Conservation (phyloP, 345 rosid species). For the Bruguiera gymnorhiza region DNA sequence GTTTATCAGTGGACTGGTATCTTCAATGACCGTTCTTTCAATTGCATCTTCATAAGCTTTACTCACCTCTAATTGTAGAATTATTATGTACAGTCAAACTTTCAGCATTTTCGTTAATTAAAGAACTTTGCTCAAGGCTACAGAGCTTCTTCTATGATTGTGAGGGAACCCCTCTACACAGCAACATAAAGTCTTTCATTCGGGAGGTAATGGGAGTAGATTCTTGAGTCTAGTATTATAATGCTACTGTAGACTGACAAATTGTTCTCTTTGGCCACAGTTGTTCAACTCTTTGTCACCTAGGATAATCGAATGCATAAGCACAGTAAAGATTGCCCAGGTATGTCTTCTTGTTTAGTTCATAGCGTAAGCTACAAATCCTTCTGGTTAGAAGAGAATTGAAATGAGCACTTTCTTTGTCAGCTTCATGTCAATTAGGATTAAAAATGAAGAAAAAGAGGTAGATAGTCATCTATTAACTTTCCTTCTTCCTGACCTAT, state of each 20-base stretch:
- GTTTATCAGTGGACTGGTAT: constrained; percentile 86
- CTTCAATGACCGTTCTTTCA: constrained; percentile 11
- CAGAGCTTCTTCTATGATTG: constrained; percentile 34
- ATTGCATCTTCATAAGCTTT: background rate
- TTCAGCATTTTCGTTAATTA: constrained; percentile 59
- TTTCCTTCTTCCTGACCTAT: no score
- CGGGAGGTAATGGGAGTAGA: constrained; percentile 53
- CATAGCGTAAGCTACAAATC: background rate
- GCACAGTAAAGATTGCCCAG: constrained; percentile 85
- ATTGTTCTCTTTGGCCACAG: constrained; percentile 41
- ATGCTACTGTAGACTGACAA: constrained; percentile 10
- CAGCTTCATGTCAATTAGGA: no score
- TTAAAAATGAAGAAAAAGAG: no score
- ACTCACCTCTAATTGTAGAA: constrained; percentile 14
- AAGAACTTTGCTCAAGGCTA: constrained; percentile 73
- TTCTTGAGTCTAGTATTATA: constrained; percentile 6
- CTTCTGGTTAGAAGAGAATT: no score
- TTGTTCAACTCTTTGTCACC: constrained; percentile 53
- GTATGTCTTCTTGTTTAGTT: constrained; percentile 33
- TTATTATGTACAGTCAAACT: constrained; percentile 60
- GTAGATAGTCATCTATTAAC: no score
- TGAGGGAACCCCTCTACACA: constrained; percentile 31
- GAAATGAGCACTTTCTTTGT: no score
- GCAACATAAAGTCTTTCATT: constrained; percentile 36
- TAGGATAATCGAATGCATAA: constrained; percentile 61